phyloP scores from a whole-genome alignment of 495 filamentous ascomycete species.

The Aspergillus bertholletiae region DNA sequence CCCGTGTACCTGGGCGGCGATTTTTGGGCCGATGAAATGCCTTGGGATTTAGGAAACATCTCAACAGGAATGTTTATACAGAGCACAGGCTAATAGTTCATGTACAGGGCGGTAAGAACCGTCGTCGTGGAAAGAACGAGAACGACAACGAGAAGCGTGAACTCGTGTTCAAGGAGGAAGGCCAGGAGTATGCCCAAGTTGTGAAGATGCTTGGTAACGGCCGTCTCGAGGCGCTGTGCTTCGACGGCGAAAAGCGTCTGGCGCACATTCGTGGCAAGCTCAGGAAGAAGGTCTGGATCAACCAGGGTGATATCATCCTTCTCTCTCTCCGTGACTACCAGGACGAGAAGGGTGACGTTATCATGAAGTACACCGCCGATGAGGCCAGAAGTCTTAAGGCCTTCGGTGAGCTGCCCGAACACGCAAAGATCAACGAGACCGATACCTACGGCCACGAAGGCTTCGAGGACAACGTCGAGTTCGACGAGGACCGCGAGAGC shows the following conservation, averaged over 20 bases:
- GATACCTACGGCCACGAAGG: slow-evolving; percentile 77
- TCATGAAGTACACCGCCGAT: slow-evolving; percentile 97
- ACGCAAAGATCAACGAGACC: slow-evolving; percentile 99
- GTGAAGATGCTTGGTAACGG: slow-evolving; percentile 99
- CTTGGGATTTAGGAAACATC: background rate
- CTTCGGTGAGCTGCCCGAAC: slow-evolving; percentile 95
- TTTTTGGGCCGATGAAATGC: background rate
- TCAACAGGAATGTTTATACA: background rate
- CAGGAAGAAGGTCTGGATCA: slow-evolving; percentile 98
- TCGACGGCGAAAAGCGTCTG: slow-evolving; percentile 74
- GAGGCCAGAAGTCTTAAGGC: slow-evolving; percentile 93
- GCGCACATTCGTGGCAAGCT: slow-evolving; percentile 75
- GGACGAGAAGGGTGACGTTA: slow-evolving; percentile 98
- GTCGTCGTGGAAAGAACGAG: slow-evolving; percentile 99
- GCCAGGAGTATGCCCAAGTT: slow-evolving; percentile 98
- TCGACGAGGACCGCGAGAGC: slow-evolving; percentile 56
- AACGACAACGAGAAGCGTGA: slow-evolving; percentile 99
- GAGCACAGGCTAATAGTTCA: slow-evolving; percentile 17
- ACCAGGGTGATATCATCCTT: slow-evolving; percentile 98
- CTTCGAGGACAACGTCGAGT: slow-evolving; percentile 58
- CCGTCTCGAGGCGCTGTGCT: slow-evolving; percentile 93
- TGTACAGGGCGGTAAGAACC: slow-evolving; percentile 94
- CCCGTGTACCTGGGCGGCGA: background rate
- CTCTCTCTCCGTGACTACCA: slow-evolving; percentile 97
- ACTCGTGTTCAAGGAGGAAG: slow-evolving; percentile 97